Base-by-base conservation (phyloP, 1,284 basidiomycete species). In the Schizophyllum amplum region DNA sequence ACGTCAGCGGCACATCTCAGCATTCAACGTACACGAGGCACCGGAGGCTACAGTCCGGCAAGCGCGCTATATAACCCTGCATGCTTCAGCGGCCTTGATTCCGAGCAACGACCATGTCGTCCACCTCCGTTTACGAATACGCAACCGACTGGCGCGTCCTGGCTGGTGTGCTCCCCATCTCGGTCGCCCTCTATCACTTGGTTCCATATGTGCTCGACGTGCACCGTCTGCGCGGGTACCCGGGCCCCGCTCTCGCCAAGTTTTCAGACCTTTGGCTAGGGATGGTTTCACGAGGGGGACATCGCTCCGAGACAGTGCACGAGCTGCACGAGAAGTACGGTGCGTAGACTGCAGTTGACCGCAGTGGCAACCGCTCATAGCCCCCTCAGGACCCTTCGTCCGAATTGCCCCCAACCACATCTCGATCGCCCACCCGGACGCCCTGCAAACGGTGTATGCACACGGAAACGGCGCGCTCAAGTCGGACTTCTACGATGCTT, bases 351-450 rank as follows among this genome's bases (percentile, higher is more conserved):
- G n/a, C 46, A 46, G 26, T 56, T 13, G 56, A 11, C 20, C 48
- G 21, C 20, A 20, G 22, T 9, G 11, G 11, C 24, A 50, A 22
- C 24, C 24, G 6, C 6, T 5, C 47, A n/a, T 46, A n/a, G 5
- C 24, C 53, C 50, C n/a, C 47, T 9, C 59, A 90, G 90, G 90
- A 47, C 81, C 81, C 1, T 78, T 93, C 55, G 87, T 94, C n/a
- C 87, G 93, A 61, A 75, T 96, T 58, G 90, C 90, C 0, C 92
- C 93, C 0, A 92, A 94, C 68, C 90, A 94, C 65, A 74, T 94
- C 23, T 93, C 90, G 3, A 80, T 95, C 57, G 82, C 89, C 20
- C 86, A 92, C 66, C 88, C 91, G 0, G 82, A 82, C 0, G 92
- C 91, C 0, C 78, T 94, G 22, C 81, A 80, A 59, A 68, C 83